Evolutionary conservation across 73 alveolate species (phyloP).

Genomic region (Blepharisma japonicum): DNA sequence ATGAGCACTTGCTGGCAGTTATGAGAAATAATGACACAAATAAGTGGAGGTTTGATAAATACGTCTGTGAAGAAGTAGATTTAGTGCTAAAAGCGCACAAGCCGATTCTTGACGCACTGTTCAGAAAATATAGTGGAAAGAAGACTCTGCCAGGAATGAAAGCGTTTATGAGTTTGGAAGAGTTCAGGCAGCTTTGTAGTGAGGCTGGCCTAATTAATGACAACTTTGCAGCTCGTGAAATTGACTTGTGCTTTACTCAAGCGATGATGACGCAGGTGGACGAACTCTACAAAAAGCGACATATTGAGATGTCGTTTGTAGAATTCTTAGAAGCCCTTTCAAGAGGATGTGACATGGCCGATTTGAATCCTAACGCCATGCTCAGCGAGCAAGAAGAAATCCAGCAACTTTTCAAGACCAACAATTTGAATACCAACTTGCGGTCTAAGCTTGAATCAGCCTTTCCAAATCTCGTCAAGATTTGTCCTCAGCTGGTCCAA

Average conservation of each 20-base stretch:
- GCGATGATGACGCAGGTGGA: conserved; percentile 78
- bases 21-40: conserved; percentile 1
- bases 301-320: conserved; percentile 62
- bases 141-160: conserved; percentile 48
- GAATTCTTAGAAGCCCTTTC: conserved; percentile 44
- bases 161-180: conserved; percentile 60
- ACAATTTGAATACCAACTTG: no score
- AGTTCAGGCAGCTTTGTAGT: conserved; percentile 61
- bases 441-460: no score
- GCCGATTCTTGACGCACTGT: conserved; percentile 20
- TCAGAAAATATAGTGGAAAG: conserved; percentile 52
- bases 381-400: no score
- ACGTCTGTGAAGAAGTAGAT: conserved; percentile 28
- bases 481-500: no score
- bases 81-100: conserved; percentile 32
- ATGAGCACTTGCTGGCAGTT: background rate
- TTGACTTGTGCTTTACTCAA: conserved; percentile 56
- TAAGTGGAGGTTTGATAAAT: conserved; percentile 17
- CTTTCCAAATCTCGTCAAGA: no score
- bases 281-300: conserved; percentile 63
- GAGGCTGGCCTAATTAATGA: conserved; percentile 69
- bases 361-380: no score
- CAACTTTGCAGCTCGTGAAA: conserved; percentile 64
- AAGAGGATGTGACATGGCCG: no score
- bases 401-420: no score